A percentile compares a stretch with the other conserved stretches of the same genome.
These are phyloP conservation scores for Melanomma pulvis-pyrius DNA, from an alignment of 495 filamentous ascomycete species.

Conservation along the genomic window DNA sequence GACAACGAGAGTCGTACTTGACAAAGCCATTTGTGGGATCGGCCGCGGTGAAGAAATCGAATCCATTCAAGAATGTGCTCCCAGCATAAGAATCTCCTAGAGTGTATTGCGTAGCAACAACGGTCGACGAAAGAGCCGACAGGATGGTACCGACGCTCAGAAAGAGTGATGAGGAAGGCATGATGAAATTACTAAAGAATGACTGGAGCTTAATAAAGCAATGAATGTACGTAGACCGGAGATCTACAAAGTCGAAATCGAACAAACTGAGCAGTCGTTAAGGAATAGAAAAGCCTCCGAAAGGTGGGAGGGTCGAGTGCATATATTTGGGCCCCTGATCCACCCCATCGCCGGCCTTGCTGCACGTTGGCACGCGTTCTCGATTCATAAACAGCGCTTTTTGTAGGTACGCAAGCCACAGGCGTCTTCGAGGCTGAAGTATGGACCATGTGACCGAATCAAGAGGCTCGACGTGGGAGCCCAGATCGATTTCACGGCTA, in stretches of 20 bases:
- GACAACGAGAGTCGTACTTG: slow-evolving; percentile 26
- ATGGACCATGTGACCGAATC: neutral
- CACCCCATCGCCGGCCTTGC: neutral
- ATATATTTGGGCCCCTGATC: slow-evolving; percentile 9
- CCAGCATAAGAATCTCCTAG: slow-evolving; percentile 20
- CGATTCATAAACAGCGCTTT: neutral
- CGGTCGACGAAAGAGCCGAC: slow-evolving; percentile 31
- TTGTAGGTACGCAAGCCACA: neutral
- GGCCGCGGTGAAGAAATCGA: slow-evolving; percentile 40
- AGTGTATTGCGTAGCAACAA: slow-evolving; percentile 14
- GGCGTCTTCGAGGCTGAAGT: neutral
- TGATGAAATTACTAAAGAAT: slow-evolving; percentile 30
- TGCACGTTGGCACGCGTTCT: neutral
- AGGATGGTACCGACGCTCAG: slow-evolving; percentile 25
- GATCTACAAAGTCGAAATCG: slow-evolving; percentile 17
- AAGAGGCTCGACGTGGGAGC: neutral
- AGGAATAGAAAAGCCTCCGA: slow-evolving; percentile 3
- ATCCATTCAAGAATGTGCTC: slow-evolving; percentile 41
- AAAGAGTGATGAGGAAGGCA: slow-evolving; percentile 38
- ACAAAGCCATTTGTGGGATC: slow-evolving; percentile 46
- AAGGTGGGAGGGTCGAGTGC: neutral
- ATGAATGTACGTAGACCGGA: slow-evolving; percentile 31
- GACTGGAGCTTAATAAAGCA: slow-evolving; percentile 16
- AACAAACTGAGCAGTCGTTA: slow-evolving; percentile 30
- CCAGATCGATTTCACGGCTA: neutral